Evolutionary conservation across 768 basidiomycete species (phyloP).

Genomic region (Amanita muscaria): DNA sequence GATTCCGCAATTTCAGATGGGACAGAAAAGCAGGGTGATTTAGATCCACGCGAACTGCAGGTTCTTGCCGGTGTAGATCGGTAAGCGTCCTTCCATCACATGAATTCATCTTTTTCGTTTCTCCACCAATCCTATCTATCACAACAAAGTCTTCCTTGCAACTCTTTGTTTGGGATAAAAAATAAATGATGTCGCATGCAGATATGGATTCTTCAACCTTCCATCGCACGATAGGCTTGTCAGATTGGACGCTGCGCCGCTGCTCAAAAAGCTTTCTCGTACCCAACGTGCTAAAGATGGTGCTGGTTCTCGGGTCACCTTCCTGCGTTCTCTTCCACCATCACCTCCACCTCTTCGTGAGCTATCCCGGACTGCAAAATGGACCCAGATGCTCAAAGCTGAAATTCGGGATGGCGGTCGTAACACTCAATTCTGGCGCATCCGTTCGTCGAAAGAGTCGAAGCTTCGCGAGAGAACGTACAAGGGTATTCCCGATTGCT

Average conservation of each 20-base stretch:
- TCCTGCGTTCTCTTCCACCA: conserved; percentile 40
- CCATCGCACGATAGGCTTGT: conserved; percentile 82
- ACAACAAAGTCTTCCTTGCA: too few species aligned
- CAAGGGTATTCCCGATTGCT: conserved; percentile 96
- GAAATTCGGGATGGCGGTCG: conserved; percentile 62
- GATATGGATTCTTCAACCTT: conserved; percentile 86
- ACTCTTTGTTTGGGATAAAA: conserved; percentile 8
- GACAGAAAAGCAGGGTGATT: conserved; percentile 53
- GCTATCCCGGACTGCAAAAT: conserved; percentile 72
- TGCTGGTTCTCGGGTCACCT: conserved; percentile 36
- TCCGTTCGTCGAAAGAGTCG: conserved; percentile 53
- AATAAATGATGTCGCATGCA: conserved; percentile 21
- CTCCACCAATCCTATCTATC: too few species aligned
- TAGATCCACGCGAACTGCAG: conserved; percentile 65
- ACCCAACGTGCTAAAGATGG: conserved; percentile 37
- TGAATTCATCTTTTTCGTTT: conserved; percentile 7
- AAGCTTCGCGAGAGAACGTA: conserved; percentile 74
- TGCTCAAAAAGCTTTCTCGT: conserved; percentile 47
- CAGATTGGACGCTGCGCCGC: conserved; percentile 52
- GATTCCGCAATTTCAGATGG: conserved; percentile 47
- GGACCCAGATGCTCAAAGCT: conserved; percentile 85
- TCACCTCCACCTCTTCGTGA: conserved; percentile 53
- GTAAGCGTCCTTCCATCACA: conserved; percentile 35
- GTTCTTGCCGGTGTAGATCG: conserved; percentile 77
- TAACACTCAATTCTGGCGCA: conserved; percentile 66